These are phyloP conservation scores for Monosporascus sp. DNA, from an alignment of 2,329 filamentous ascomycete genomes.

Conservation along the genomic window DNA sequence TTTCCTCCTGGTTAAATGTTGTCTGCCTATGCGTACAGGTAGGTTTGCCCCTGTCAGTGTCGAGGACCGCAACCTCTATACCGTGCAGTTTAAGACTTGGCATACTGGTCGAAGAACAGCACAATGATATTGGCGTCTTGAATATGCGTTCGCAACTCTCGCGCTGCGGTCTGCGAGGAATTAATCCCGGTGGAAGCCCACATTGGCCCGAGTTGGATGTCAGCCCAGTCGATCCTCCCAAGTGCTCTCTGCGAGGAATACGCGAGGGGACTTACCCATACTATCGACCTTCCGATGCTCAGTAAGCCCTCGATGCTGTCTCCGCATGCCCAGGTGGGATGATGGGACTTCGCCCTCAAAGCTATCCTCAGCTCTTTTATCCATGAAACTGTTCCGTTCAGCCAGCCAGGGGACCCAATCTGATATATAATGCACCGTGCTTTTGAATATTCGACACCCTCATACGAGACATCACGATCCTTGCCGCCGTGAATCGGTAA, in stretches of 20 bases:
- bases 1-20: too few species aligned
- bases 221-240: neutral
- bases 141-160: constrained; percentile 35
- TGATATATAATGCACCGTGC: constrained; percentile 33
- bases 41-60: too few species aligned
- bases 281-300: constrained; percentile 40
- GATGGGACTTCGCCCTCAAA: constrained; percentile 37
- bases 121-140: constrained; percentile 39
- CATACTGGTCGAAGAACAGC: constrained; percentile 37
- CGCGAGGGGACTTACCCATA: constrained; percentile 29
- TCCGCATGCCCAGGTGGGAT: constrained; percentile 36
- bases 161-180: constrained; percentile 36
- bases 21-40: too few species aligned
- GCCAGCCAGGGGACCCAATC: constrained; percentile 39
- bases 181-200: constrained; percentile 40
- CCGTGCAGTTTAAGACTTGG: constrained; percentile 14
- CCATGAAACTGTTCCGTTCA: constrained; percentile 33
- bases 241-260: neutral
- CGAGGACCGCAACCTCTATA: too few species aligned
- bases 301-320: constrained; percentile 27
- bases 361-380: constrained; percentile 26
- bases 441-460: constrained; percentile 38
- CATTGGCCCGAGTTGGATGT: constrained; percentile 29
- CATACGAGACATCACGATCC: constrained; percentile 38
- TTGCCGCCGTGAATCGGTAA: constrained; percentile 41